Conservation (phyloP, 129 eudicot species). For the Centaurea solstitialis region DNA sequence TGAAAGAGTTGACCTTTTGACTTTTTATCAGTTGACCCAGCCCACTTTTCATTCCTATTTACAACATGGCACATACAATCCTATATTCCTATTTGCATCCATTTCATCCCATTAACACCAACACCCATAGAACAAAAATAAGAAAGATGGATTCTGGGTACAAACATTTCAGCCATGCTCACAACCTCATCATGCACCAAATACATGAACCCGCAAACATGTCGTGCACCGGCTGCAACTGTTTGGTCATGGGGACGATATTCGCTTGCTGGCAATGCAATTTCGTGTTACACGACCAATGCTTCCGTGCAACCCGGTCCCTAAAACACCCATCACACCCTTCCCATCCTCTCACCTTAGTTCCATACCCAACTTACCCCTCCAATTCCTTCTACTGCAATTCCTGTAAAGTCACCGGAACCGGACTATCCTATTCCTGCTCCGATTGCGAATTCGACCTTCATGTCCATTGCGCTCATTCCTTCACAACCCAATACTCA, state of each 20-base stretch:
- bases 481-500: not conserved
- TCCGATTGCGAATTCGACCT: constrained; percentile 68
- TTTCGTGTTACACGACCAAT: constrained; percentile 37
- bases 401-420: constrained; percentile 45
- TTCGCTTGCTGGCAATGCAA: constrained; percentile 37
- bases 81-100: constrained; percentile 5
- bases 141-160: constrained; percentile 19
- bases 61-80: not conserved
- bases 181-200: constrained; percentile 31
- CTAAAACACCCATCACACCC: constrained; percentile 61
- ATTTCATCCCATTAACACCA: constrained; percentile 11
- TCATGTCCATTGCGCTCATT: constrained; percentile 61
- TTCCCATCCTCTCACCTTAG: constrained; percentile 54
- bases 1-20: constrained; percentile 20
- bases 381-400: constrained; percentile 61
- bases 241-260: constrained; percentile 21
- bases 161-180: constrained; percentile 45
- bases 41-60: not conserved
- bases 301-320: constrained; percentile 61
- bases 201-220: constrained; percentile 18
- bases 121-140: not conserved
- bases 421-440: constrained; percentile 60
- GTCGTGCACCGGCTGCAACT: constrained; percentile 32
- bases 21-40: constrained; percentile 8
- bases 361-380: constrained; percentile 73